These are phyloP conservation scores for Schwanniomyces vanrijiae DNA, from an alignment of 805 yeast species.

Conservation along the genomic window DNA sequence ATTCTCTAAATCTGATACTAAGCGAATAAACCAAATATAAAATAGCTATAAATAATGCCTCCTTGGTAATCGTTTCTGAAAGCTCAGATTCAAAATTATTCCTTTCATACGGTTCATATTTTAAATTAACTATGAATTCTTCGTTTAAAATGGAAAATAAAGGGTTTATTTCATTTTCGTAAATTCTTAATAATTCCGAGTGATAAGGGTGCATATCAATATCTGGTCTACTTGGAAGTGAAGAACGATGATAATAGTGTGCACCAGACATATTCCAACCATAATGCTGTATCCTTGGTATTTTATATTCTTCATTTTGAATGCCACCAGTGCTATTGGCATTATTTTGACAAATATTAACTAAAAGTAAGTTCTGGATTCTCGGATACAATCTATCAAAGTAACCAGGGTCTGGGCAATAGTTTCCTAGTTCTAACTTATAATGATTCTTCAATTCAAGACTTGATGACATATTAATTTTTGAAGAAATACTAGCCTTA, in stretches of 20 bases:
- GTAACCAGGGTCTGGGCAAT: neutral
- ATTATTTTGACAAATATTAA: neutral
- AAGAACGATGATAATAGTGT: neutral
- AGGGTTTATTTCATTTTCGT: neutral
- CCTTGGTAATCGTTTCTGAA: neutral
- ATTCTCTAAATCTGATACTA: neutral
- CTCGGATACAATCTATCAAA: neutral
- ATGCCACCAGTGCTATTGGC: neutral
- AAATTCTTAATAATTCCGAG: neutral
- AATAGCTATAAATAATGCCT: neutral
- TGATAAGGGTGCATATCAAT: neutral
- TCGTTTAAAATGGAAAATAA: neutral
- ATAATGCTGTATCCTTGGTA: neutral
- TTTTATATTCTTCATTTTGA: neutral
- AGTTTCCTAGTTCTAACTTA: neutral
- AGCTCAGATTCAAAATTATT: neutral
- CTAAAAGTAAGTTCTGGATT: neutral
- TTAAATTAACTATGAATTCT: neutral
- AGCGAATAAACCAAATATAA: neutral
- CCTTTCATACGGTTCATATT: neutral
- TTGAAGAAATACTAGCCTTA: no score
- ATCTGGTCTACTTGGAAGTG: neutral
- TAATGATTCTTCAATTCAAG: neutral
- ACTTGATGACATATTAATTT: no score
- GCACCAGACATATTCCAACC: constrained; percentile 2